Percentiles rank a stretch among this genome's conserved stretches.
Conservation (phyloP, 2,329 filamentous ascomycete species). For the Hortaea sp. region DNA sequence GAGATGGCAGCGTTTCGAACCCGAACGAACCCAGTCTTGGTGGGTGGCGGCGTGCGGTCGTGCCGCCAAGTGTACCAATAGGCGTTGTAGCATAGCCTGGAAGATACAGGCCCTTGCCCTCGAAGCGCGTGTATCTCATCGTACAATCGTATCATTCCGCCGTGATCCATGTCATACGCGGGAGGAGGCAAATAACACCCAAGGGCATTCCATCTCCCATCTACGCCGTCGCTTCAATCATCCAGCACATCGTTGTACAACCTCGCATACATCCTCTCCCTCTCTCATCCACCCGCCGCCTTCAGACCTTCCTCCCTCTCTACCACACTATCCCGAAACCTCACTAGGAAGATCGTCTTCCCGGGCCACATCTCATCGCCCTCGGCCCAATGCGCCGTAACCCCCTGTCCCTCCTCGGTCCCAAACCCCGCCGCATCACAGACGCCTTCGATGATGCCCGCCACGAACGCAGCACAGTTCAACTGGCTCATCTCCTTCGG, state of each 20-base stretch:
- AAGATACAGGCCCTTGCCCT: too few species aligned
- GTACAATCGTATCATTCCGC: too few species aligned
- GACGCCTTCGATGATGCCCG: slow-evolving; percentile 88
- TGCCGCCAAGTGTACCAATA: background rate
- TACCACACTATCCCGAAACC: slow-evolving; percentile 82
- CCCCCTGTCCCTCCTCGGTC: slow-evolving; percentile 48
- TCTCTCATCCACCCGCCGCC: slow-evolving; percentile 3
- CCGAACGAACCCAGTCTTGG: too few species aligned
- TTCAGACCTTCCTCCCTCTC: slow-evolving; percentile 63
- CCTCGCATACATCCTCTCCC: too few species aligned
- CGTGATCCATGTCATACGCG: too few species aligned
- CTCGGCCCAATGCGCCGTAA: slow-evolving; percentile 70
- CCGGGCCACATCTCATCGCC: slow-evolving; percentile 74
- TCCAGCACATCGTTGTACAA: too few species aligned
- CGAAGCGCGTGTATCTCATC: too few species aligned
- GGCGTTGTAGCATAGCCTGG: background rate
- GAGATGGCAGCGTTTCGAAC: too few species aligned
- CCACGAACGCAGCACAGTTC: slow-evolving; percentile 92
- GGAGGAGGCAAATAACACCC: too few species aligned
- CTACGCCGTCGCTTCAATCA: too few species aligned
- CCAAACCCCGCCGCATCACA: slow-evolving; percentile 89
- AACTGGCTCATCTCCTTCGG: slow-evolving; percentile 93
- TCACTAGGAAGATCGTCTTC: slow-evolving; percentile 89
- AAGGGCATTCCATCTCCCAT: too few species aligned
- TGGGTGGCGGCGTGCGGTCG: background rate